Evolutionary conservation across 495 filamentous ascomycete genomes (phyloP).

Genomic region (Penicillium paxilli): DNA sequence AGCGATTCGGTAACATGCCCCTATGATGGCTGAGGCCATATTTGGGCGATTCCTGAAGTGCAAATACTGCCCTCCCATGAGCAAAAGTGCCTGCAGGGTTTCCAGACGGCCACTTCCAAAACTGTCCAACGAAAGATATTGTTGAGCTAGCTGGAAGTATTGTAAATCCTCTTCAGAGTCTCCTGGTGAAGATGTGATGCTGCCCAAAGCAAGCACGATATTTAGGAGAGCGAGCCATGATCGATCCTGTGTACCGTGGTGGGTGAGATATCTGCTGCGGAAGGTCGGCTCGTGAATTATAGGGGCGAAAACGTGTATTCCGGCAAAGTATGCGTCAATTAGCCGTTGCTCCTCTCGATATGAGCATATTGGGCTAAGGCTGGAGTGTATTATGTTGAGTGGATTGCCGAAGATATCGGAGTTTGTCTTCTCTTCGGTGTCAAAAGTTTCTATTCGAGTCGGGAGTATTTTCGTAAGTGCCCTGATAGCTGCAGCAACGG

Average conservation of each 20-base stretch:
- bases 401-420: not conserved
- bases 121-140: slow-evolving; percentile 61
- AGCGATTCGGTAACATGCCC: slow-evolving; percentile 67
- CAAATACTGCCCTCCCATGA: slow-evolving; percentile 70
- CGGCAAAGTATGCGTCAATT: slow-evolving; percentile 8
- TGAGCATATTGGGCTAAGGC: not conserved
- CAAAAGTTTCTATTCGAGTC: not conserved
- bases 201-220: slow-evolving; percentile 71
- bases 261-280: slow-evolving; percentile 8
- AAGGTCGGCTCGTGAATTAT: slow-evolving; percentile 12
- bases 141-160: slow-evolving; percentile 61
- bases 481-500: slow-evolving; percentile 7
- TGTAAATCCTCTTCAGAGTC: slow-evolving; percentile 66
- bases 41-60: slow-evolving; percentile 74
- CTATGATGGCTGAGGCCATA: slow-evolving; percentile 53
- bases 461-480: not conserved
- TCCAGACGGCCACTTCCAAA: slow-evolving; percentile 68
- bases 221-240: slow-evolving; percentile 69
- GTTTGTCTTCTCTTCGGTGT: not conserved
- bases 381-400: not conserved
- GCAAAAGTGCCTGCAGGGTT: slow-evolving; percentile 61
- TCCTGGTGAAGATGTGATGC: slow-evolving; percentile 61
- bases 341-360: slow-evolving; percentile 13
- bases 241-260: slow-evolving; percentile 38
- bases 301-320: slow-evolving; percentile 6